Percentiles rank a stretch among this genome's conserved stretches.
These are phyloP conservation scores for Ogataea siamensis DNA, from an alignment of 805 yeast genomes.

Conservation along the genomic window DNA sequence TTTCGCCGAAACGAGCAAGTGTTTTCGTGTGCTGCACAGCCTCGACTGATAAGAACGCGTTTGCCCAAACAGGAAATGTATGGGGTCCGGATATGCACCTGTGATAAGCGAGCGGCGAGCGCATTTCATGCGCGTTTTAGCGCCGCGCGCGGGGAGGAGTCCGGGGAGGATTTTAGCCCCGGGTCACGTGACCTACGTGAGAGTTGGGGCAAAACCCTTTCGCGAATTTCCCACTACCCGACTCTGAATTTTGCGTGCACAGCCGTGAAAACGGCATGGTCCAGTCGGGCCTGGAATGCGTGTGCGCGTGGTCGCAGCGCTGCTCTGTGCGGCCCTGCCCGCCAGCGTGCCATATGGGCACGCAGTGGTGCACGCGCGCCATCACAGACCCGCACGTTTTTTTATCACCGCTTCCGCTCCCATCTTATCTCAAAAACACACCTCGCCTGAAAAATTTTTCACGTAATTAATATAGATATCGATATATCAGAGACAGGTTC, in stretches of 20 bases:
- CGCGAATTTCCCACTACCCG: background rate
- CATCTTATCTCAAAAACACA: background rate
- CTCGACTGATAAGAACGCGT: conserved; percentile 6
- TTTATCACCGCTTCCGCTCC: background rate
- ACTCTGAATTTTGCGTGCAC: background rate
- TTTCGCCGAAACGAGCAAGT: conserved; percentile 41
- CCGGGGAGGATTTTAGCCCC: no score
- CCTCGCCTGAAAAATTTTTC: conserved; percentile 10
- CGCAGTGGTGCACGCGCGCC: no score
- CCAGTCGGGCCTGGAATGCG: no score
- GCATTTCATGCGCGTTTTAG: background rate
- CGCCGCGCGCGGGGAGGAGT: background rate
- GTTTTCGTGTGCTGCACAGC: conserved; percentile 21
- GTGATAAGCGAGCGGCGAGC: conserved; percentile 2
- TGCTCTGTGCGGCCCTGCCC: no score
- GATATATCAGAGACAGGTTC: conserved; percentile 6
- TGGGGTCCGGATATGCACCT: conserved; percentile 1
- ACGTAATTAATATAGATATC: conserved; percentile 9
- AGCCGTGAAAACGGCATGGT: background rate
- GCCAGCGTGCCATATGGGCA: no score
- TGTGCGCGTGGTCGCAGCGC: no score
- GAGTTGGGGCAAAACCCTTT: background rate
- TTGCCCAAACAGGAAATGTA: conserved; percentile 2
- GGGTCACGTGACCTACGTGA: conserved; percentile 1
- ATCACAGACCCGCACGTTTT: no score